Evolutionary conservation across 1,284 basidiomycete genomes (phyloP).

Genomic region (Trichosporon coremiiforme): DNA sequence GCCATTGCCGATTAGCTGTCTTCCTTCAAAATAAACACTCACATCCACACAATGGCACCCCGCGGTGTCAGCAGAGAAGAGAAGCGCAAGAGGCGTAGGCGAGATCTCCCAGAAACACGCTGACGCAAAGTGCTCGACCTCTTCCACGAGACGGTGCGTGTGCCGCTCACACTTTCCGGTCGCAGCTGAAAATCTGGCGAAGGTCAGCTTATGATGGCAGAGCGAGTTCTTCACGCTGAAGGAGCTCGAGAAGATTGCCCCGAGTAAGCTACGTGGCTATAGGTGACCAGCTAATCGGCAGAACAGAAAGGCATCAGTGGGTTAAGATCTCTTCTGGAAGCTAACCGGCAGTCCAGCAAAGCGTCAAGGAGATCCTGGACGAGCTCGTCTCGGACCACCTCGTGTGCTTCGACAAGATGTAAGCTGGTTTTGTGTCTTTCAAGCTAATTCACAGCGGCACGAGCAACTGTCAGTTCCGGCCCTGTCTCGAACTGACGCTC

Average conservation of each 20-base stretch:
- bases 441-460: constrained; percentile 61
- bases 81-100: constrained; percentile 54
- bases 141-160: constrained; percentile 78
- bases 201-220: constrained; percentile 56
- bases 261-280: constrained; percentile 41
- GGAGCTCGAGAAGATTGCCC: constrained; percentile 73
- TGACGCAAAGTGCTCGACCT: constrained; percentile 68
- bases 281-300: constrained; percentile 58
- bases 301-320: constrained; percentile 85
- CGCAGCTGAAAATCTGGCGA: too few relatives aligned
- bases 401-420: constrained; percentile 80
- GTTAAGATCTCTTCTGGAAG: constrained; percentile 22
- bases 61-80: constrained; percentile 53
- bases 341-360: constrained; percentile 68
- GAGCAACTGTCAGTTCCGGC: constrained; percentile 70
- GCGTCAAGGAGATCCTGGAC: constrained; percentile 83
- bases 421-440: constrained; percentile 21
- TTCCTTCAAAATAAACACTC: neutral
- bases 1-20: neutral
- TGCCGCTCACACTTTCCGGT: neutral
- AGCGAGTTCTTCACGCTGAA: constrained; percentile 84
- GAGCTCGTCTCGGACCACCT: constrained; percentile 79
- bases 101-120: neutral
- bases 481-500: neutral
- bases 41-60: constrained; percentile 44